Evolutionary conservation across 2,329 filamentous ascomycete genomes (phyloP), one percentile per base, ranked within the genome.

Genomic region (Diaporthe vaccinii): DNA sequence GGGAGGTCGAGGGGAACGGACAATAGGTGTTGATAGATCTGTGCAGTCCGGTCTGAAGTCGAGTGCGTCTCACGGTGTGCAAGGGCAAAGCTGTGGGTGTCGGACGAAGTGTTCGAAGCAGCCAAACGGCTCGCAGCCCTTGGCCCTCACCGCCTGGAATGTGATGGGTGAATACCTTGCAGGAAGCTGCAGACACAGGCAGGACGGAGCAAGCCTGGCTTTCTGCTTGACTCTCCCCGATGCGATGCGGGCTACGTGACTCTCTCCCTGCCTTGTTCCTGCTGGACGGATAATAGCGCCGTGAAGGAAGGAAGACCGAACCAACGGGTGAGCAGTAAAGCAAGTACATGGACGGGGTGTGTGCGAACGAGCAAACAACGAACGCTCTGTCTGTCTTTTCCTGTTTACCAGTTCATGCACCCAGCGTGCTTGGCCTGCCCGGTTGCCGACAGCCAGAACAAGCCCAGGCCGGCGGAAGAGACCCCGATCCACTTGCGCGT

Each of bases 61-160:
- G 70, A 31, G 28, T 22, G 20, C 73, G 67, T 72, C 46, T 74
- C 73, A 71, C 73, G 57, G 73, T 51, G 46, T 74, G 72, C 68
- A 70, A 62, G 62, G 57, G 68, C 36, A 39, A 15, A 72, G 67
- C 46, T 67, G 70, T 75, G 65, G 49, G 72, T 69, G 58, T 55
- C 74, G 70, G 79, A 78, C 78, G 78, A 77, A 76, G 77, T 79
- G 80, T 80, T 78, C 78, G 75, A 78, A 69, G 68, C 77, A 80
- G 79, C 82, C 82, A 83, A 83, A 83, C 82, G 82, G 81, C 82
- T 83, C 78, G 76, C 79, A 81, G 80, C 81, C 81, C 81, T 79
- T 55, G 58, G 41, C 62, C 76, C 78, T 82, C 81, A 83, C 82
- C 82, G 82, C 82, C 81, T 82, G 80, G 79, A 78, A 77, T 80